phyloP scores from a whole-genome alignment of 2,329 filamentous ascomycete genomes.

The Fusarium sp. region DNA sequence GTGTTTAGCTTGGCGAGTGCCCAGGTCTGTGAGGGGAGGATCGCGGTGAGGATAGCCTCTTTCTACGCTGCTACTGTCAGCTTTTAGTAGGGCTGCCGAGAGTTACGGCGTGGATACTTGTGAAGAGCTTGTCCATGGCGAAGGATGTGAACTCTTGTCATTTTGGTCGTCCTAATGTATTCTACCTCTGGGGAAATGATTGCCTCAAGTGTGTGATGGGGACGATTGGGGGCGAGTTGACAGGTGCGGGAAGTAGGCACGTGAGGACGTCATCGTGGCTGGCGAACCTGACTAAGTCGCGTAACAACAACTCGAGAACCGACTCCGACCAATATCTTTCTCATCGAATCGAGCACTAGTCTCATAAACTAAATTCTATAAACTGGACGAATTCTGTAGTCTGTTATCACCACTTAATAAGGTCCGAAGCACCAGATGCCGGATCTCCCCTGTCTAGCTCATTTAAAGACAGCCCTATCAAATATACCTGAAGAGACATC shows the following conservation, averaged over 20 bases:
- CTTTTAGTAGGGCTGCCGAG: neutral
- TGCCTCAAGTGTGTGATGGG: too few species aligned
- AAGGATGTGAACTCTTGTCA: slow-evolving; percentile 29
- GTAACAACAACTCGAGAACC: neutral
- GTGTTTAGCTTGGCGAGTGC: slow-evolving; percentile 13
- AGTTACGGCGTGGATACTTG: neutral
- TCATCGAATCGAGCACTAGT: too few species aligned
- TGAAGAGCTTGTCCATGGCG: slow-evolving; percentile 34
- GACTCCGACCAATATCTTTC: too few species aligned
- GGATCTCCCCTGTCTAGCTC: too few species aligned
- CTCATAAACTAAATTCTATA: too few species aligned
- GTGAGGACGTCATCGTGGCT: slow-evolving; percentile 4
- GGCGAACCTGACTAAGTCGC: neutral
- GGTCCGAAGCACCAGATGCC: too few species aligned
- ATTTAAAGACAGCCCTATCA: too few species aligned
- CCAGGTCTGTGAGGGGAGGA: slow-evolving; percentile 34
- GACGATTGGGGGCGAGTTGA: too few species aligned
- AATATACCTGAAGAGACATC: neutral
- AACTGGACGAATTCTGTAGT: too few species aligned
- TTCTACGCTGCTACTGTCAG: slow-evolving; percentile 27
- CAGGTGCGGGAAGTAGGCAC: neutral
- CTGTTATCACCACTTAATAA: too few species aligned
- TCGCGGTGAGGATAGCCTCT: slow-evolving; percentile 36
- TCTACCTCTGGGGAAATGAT: neutral
- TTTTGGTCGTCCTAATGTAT: neutral